Base-by-base conservation (phyloP, 495 filamentous ascomycete genomes). In the Penicillium steckii region DNA sequence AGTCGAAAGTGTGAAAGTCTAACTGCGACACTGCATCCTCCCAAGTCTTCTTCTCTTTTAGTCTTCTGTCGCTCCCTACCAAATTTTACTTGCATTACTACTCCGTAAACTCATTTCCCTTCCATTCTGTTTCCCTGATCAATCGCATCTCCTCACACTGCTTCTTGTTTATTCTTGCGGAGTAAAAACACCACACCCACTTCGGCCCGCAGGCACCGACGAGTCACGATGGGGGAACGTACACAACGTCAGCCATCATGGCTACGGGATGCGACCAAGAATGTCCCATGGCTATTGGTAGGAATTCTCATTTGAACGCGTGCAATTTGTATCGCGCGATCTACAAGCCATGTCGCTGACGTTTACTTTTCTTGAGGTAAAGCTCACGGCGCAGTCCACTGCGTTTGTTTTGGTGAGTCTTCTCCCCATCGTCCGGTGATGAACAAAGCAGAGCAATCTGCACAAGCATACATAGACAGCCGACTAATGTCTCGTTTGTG, bases 201-300 rank as follows among this genome's bases (percentile, higher is more conserved):
- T 10, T 32, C 29, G 29, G 10, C 33, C 33, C 33, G 33, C 33
- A 37, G 18, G 26, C 8, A 13, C 7, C 33, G 33, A 37, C 30
- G 30, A 45, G 43, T 60, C 44, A 67, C 33, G 9, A 76, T 76
- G 73, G 66, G 66, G 50, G 72, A 74, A 49, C 65, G 52, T 55
- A 47, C 62, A 43, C 61, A 65, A 61, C 69, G 64, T 37, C 65
- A 63, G 59, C 60, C 66, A 4, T 72, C 69, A 41, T 67, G 71
- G 61, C 62, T 88, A 64, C 89, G 87, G 48, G 60, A 89, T 58
- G 79, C 86, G 23, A 79, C 90, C 80, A 94, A 89, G 74, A 83
- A 85, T 66, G 70, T 87, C 21, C 91, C 90, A 33, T 80, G 95
- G 56, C 74, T 90, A 59, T 84, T 89, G 61, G 92, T 95, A 81